Conservation (phyloP, 768 basidiomycete species). For the Hortiboletus flavorubellus region DNA sequence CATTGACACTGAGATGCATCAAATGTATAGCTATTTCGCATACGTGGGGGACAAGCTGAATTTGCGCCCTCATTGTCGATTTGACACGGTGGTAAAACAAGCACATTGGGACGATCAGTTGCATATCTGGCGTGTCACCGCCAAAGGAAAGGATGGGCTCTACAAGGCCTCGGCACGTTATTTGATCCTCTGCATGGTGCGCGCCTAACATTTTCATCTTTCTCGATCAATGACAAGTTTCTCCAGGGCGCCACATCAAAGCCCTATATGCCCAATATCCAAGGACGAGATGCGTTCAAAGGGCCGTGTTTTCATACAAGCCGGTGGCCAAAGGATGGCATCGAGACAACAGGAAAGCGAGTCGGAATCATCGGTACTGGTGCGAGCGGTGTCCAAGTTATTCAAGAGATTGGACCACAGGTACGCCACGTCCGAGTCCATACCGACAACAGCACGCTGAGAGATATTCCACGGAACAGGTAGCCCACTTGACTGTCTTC, state of each 20-base stretch:
- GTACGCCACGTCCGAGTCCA: neutral
- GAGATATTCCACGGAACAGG: neutral
- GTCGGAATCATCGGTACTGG: conserved; percentile 15
- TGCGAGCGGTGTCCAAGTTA: conserved; percentile 11
- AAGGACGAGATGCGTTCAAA: conserved; percentile 10
- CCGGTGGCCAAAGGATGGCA: conserved; percentile 12
- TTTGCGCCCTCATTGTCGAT: conserved; percentile 10
- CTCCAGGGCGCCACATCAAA: conserved; percentile 3
- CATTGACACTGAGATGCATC: neutral
- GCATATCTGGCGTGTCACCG: conserved; percentile 10
- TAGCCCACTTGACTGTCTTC: conserved; percentile 12
- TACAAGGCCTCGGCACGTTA: conserved; percentile 5
- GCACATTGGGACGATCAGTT: conserved; percentile 13
- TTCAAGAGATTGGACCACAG: conserved; percentile 13
- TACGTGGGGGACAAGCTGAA: conserved; percentile 11
- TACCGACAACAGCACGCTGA: neutral
- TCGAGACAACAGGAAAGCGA: conserved; percentile 6
- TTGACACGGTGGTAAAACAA: conserved; percentile 11
- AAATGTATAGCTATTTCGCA: neutral
- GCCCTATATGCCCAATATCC: conserved; percentile 13
- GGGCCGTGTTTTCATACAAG: conserved; percentile 8
- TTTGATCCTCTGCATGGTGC: conserved; percentile 8
- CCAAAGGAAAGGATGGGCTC: conserved; percentile 1
- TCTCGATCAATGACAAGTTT: neutral
- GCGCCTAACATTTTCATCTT: neutral